Conservation (phyloP, 1,139 yeast genomes). For the Lodderomyces orthopsilosis region DNA sequence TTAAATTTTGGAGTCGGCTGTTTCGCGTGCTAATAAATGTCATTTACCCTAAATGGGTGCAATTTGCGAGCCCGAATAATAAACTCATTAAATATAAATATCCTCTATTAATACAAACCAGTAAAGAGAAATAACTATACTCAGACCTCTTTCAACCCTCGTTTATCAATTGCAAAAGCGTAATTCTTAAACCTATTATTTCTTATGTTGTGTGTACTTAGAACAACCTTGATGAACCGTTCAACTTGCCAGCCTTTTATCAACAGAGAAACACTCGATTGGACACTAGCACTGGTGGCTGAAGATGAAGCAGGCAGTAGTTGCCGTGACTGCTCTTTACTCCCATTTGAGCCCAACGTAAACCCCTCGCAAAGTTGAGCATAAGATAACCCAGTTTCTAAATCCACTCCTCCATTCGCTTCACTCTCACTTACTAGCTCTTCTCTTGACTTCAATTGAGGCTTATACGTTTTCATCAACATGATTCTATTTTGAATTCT, state of each 20-base stretch:
- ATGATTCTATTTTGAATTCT: constrained; percentile 31
- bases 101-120: neutral
- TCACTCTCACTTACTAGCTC: constrained; percentile 5
- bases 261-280: constrained; percentile 2
- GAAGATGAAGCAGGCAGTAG: neutral
- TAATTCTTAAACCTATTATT: constrained; percentile 13
- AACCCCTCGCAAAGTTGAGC: constrained; percentile 2
- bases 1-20: neutral
- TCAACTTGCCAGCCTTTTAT: constrained; percentile 27
- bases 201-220: constrained; percentile 15
- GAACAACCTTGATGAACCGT: constrained; percentile 27
- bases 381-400: constrained; percentile 5
- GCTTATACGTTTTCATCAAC: constrained; percentile 34
- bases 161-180: constrained; percentile 17
- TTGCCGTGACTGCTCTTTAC: neutral
- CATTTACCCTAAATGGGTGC: neutral
- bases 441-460: constrained; percentile 14
- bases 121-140: neutral
- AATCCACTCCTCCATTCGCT: constrained; percentile 4
- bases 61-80: neutral
- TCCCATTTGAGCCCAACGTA: neutral
- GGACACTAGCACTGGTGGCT: neutral
- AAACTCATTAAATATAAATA: neutral
- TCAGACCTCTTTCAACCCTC: constrained; percentile 12
- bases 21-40: neutral